Conservation (phyloP, 352 stramenopile species). For the Globisporangium megalacanthum region DNA sequence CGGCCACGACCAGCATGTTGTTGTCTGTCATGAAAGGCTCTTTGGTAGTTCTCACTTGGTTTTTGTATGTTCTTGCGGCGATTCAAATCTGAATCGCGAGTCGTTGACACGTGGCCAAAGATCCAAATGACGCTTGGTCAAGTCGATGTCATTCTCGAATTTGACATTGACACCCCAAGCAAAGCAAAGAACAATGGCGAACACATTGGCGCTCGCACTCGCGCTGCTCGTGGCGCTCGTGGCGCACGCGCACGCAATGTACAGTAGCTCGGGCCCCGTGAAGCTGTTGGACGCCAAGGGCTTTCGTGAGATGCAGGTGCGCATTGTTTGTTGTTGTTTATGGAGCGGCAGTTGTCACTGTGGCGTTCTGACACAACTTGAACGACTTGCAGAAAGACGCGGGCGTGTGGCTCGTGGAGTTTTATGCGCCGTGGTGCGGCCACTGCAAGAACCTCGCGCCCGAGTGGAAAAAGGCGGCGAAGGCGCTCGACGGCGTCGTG, state of each 20-base stretch:
- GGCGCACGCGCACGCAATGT: slow-evolving; percentile 37
- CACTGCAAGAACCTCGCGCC: slow-evolving; percentile 93
- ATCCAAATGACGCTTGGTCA: background rate
- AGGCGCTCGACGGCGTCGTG: slow-evolving; percentile 84
- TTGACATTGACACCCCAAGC: background rate
- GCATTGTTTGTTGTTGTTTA: background rate
- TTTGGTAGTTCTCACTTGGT: background rate
- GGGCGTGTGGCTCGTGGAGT: slow-evolving; percentile 92
- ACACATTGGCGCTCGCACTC: slow-evolving; percentile 15
- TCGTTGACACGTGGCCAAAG: too few species aligned
- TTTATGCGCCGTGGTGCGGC: slow-evolving; percentile 94
- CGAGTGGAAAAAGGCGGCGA: slow-evolving; percentile 90
- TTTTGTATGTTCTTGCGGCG: background rate
- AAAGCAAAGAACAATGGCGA: slow-evolving; percentile 12
- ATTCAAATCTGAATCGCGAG: too few species aligned
- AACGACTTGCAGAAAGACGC: slow-evolving; percentile 38
- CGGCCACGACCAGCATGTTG: slow-evolving; percentile 19
- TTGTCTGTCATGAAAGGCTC: background rate
- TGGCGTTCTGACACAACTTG: background rate
- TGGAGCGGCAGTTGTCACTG: background rate
- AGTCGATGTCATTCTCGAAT: background rate
- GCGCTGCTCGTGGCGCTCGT: slow-evolving; percentile 23
- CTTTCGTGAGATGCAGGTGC: slow-evolving; percentile 61
- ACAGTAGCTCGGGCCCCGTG: slow-evolving; percentile 57
- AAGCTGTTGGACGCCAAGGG: slow-evolving; percentile 67